These are phyloP conservation scores for Sporisorium graminicola DNA, from an alignment of 1,284 basidiomycete species.

Conservation along the genomic window DNA sequence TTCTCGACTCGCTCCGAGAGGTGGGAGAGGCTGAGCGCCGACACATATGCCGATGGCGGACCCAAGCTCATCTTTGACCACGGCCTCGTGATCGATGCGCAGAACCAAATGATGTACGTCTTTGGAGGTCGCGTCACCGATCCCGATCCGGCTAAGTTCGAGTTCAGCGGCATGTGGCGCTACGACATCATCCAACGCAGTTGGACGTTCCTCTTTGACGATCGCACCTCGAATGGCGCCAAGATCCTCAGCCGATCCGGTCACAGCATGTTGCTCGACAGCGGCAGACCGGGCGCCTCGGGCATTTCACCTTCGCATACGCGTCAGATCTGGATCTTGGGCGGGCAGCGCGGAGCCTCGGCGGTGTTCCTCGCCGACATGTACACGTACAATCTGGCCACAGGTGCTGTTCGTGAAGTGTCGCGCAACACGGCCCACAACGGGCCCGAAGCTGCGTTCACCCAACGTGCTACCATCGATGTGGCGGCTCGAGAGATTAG, in stretches of 20 bases:
- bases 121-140: constrained; percentile 82
- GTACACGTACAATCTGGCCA: constrained; percentile 63
- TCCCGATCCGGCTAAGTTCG: constrained; percentile 68
- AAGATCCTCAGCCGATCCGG: constrained; percentile 61
- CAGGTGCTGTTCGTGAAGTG: constrained; percentile 55
- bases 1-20: constrained; percentile 66
- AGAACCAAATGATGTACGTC: constrained; percentile 80
- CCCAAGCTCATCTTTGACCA: constrained; percentile 84
- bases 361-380: constrained; percentile 68
- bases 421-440: constrained; percentile 48
- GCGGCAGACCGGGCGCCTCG: constrained; percentile 39
- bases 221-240: constrained; percentile 52
- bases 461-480: constrained; percentile 67
- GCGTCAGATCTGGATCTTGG: constrained; percentile 66
- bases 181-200: constrained; percentile 64
- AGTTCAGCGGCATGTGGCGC: constrained; percentile 68
- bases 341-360: constrained; percentile 64
- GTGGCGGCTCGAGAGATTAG: constrained; percentile 60
- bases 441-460: constrained; percentile 67
- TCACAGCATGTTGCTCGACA: constrained; percentile 69
- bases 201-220: constrained; percentile 67
- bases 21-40: constrained; percentile 67
- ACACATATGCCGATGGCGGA: constrained; percentile 73
- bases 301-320: constrained; percentile 47
- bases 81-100: constrained; percentile 82